These are phyloP conservation scores for Suhomyces yuchorum DNA, from an alignment of 1,139 yeast genomes.

Conservation along the genomic window DNA sequence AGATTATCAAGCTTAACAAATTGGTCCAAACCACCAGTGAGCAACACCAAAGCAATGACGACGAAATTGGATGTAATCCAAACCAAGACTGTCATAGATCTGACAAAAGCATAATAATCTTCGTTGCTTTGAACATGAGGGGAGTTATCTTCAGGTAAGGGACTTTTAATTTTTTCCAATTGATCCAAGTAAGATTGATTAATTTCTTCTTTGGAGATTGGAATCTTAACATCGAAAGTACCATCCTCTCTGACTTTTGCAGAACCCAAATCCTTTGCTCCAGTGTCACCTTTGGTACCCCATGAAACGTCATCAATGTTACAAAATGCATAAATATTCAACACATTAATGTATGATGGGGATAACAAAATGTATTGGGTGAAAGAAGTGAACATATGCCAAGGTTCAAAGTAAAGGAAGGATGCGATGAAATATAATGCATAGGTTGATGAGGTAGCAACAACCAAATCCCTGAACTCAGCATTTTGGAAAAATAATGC, in stretches of 20 bases:
- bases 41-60: slow-evolving; percentile 69
- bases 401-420: slow-evolving; percentile 51
- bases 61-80: slow-evolving; percentile 81
- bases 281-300: slow-evolving; percentile 55
- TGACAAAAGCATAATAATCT: slow-evolving; percentile 75
- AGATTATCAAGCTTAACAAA: slow-evolving; percentile 22
- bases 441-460: slow-evolving; percentile 50
- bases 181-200: slow-evolving; percentile 64
- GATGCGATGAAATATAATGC: slow-evolving; percentile 50
- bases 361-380: slow-evolving; percentile 48
- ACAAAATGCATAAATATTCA: slow-evolving; percentile 53
- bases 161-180: slow-evolving; percentile 59
- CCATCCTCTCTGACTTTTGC: slow-evolving; percentile 70
- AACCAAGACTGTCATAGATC: slow-evolving; percentile 76
- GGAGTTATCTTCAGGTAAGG: slow-evolving; percentile 30
- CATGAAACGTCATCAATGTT: slow-evolving; percentile 53
- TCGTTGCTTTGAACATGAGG: slow-evolving; percentile 50
- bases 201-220: slow-evolving; percentile 62
- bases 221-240: slow-evolving; percentile 66
- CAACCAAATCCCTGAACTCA: slow-evolving; percentile 50
- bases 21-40: slow-evolving; percentile 63
- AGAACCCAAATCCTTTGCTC: slow-evolving; percentile 49
- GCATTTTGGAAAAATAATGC: slow-evolving; percentile 43
- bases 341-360: slow-evolving; percentile 50
- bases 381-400: slow-evolving; percentile 56